These are phyloP conservation scores for Diospyros kaki DNA, from an alignment of 148 eudicot genomes.

Conservation along the genomic window DNA sequence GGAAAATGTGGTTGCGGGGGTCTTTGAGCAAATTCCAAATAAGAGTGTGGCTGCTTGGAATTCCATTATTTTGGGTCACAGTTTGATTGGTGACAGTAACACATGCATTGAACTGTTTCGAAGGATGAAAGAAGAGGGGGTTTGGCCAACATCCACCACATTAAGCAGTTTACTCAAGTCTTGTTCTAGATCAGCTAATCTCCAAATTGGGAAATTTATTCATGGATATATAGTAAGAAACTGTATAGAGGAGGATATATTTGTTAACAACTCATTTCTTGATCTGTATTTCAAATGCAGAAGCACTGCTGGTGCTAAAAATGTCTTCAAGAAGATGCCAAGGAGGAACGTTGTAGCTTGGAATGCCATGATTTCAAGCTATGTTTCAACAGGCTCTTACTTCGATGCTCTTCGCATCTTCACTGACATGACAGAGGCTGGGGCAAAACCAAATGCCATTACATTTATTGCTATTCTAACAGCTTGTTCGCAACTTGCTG, in stretches of 20 bases:
- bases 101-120: slow-evolving; percentile 31
- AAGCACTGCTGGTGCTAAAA: slow-evolving; percentile 18
- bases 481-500: too few species aligned
- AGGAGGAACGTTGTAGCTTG: slow-evolving; percentile 23
- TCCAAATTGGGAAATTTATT: slow-evolving; percentile 27
- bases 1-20: too few species aligned
- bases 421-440: too few species aligned
- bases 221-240: slow-evolving; percentile 37
- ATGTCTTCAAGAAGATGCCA: too few species aligned
- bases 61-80: too few species aligned
- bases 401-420: too few species aligned
- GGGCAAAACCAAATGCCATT: too few species aligned
- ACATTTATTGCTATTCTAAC: too few species aligned
- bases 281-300: slow-evolving; percentile 42
- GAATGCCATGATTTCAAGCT: too few species aligned
- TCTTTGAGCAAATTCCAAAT: slow-evolving; percentile 25
- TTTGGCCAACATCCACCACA: slow-evolving; percentile 28
- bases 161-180: slow-evolving; percentile 32
- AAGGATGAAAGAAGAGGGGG: slow-evolving; percentile 27
- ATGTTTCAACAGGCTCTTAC: too few species aligned
- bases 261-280: slow-evolving; percentile 22
- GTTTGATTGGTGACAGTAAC: slow-evolving; percentile 33
- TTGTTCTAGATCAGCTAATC: slow-evolving; percentile 33
- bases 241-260: slow-evolving; percentile 18
- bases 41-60: too few species aligned